These are phyloP conservation scores for Cyclocybe cylindracea DNA, from an alignment of 768 basidiomycete species.

Conservation along the genomic window DNA sequence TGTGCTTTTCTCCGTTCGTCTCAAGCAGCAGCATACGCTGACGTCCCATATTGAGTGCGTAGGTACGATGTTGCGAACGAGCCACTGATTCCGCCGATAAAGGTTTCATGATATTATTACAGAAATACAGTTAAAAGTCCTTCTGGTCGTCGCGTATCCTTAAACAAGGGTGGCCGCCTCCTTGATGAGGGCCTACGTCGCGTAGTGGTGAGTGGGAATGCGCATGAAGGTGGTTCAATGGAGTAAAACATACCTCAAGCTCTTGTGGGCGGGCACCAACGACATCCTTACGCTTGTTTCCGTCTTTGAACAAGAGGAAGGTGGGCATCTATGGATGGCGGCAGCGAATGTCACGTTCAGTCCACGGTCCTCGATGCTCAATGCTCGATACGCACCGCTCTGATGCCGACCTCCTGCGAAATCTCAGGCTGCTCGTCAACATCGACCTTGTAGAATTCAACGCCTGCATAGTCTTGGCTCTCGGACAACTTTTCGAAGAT, in stretches of 20 bases:
- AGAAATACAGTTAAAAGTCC: too few species aligned
- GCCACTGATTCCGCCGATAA: too few species aligned
- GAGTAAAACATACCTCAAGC: conserved; percentile 38
- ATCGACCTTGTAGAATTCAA: conserved; percentile 75
- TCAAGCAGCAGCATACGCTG: too few species aligned
- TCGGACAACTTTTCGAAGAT: conserved; percentile 59
- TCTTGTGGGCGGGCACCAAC: conserved; percentile 48
- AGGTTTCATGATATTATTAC: too few species aligned
- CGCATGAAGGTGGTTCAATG: neutral
- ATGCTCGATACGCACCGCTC: conserved; percentile 48
- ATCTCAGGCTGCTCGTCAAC: conserved; percentile 61
- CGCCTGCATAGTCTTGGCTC: conserved; percentile 23
- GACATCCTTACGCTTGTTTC: conserved; percentile 33
- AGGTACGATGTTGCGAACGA: too few species aligned
- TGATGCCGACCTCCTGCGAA: conserved; percentile 57
- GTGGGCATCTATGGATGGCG: conserved; percentile 39
- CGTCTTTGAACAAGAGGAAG: conserved; percentile 38
- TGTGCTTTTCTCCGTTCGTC: too few species aligned
- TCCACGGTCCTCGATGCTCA: neutral
- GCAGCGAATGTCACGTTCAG: neutral
- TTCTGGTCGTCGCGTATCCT: too few species aligned
- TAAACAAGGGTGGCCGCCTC: too few species aligned
- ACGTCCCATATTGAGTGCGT: too few species aligned
- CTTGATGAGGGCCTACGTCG: too few species aligned
- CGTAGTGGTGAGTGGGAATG: too few species aligned